Conservation (phyloP, 495 filamentous ascomycete species). For the Aspergillus ellipticus region DNA sequence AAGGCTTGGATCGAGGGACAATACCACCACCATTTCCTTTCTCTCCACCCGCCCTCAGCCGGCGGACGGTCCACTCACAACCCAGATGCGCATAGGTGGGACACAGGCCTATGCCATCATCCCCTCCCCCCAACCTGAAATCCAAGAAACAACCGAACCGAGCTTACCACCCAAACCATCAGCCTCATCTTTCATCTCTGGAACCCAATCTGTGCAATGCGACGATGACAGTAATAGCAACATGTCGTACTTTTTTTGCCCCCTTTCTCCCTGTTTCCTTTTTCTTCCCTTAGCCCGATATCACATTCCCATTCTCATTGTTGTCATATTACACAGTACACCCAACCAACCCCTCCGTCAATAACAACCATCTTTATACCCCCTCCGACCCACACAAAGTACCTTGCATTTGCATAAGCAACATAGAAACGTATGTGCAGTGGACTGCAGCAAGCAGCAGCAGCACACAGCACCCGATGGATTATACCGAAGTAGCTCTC, state of each 20-base stretch:
- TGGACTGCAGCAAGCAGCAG: not conserved
- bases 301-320: not conserved
- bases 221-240: not conserved
- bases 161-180: conserved; percentile 10
- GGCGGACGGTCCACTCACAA: not conserved
- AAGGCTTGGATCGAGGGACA: not conserved
- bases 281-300: not conserved
- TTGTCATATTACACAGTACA: not conserved
- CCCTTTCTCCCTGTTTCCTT: not conserved
- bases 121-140: not conserved
- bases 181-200: conserved; percentile 15
- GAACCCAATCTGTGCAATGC: conserved; percentile 10
- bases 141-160: not conserved
- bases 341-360: not conserved
- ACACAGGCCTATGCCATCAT: conserved; percentile 1
- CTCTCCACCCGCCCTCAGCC: not conserved
- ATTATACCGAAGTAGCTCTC: no score
- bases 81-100: not conserved
- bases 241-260: not conserved
- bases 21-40: not conserved
- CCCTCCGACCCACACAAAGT: not conserved
- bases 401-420: not conserved
- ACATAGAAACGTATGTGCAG: not conserved
- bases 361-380: not conserved
- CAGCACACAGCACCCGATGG: no score